Base-by-base conservation (phyloP, 495 filamentous ascomycete species). In the Trichoderma asperelloides region DNA sequence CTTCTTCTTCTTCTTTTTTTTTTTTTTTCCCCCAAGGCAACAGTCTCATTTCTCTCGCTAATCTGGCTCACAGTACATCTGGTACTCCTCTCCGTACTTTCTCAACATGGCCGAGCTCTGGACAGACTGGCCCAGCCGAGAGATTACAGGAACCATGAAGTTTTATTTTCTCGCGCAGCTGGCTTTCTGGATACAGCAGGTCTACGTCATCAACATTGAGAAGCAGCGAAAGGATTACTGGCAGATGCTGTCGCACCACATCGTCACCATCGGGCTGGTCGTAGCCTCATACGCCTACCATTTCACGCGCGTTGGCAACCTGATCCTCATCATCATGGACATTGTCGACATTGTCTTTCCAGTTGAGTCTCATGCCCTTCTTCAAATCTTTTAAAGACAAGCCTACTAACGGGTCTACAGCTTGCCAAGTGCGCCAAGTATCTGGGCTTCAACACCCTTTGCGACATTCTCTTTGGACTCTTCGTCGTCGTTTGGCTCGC, bases 401-500 rank as follows among this genome's bases (percentile, higher is more conserved):
- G 25, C 0, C 2, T 1, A n/a, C n/a, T 60, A 57, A 15, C 13
- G 5, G 23, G 0, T 25, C 62, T 2, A 15, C 27, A 98, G 94
- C 74, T 87, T n/a, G 95, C 95, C 57, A 98, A 98, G 77, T 89
- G 95, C 68, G 85, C 98, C 69, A 96, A 96, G 76, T 98, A 98
- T 74, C 76, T 96, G 18, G 86, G 88, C 66, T 91, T 80, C 77
- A 84, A 87, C 64, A 86, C 75, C 13, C 76, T 88, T 69, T 97
- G 93, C 85, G 93, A 97, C 73, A 77, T 86, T 66, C 85, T 87
- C 55, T 98, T 98, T 72, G 96, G 87, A 47, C 70, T 95, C 47
- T 96, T 98, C 79, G 88, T 98, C 78, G 69, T 90, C 28, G 85
- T 85, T 65, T 98, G 95, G 95, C 80, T 98, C 69, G 70, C 90